A percentile compares a stretch with the other conserved stretches of the same genome.
These are phyloP conservation scores for Grosmannia penicillata DNA, from an alignment of 2,329 filamentous ascomycete genomes.

Conservation along the genomic window DNA sequence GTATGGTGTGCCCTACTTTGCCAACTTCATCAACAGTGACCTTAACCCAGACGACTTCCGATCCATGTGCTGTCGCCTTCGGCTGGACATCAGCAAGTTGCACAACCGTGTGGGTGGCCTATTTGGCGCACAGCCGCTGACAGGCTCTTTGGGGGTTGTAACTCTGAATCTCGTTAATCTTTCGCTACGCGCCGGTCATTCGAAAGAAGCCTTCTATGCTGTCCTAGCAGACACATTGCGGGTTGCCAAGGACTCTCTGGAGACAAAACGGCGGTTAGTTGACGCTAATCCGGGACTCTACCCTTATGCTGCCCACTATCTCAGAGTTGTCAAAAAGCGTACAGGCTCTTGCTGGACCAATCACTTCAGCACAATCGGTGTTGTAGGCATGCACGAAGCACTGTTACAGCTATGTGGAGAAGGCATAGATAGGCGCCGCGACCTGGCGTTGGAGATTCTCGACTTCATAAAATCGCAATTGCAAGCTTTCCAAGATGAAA, in stretches of 20 bases:
- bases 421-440: background rate
- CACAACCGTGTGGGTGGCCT: background rate
- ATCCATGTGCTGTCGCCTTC: slow-evolving; percentile 1
- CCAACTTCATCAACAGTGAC: slow-evolving; percentile 2
- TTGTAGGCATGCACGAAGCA: background rate
- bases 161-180: background rate
- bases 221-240: background rate
- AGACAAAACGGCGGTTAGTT: background rate
- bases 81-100: background rate
- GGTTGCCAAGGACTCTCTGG: slow-evolving; percentile 1
- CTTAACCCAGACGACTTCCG: background rate
- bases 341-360: background rate
- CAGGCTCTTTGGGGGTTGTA: background rate
- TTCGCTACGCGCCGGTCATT: background rate
- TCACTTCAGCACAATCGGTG: background rate
- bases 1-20: slow-evolving; percentile 1
- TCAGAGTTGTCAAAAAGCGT: background rate
- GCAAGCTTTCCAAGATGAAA: background rate
- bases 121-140: background rate
- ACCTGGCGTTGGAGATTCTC: background rate
- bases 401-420: background rate
- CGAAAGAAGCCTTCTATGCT: background rate
- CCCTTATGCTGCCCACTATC: slow-evolving; percentile 1
- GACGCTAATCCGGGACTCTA: background rate
- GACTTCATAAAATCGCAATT: background rate